Conservation (phyloP, 148 eudicot genomes). For the Rhododendron molle region DNA sequence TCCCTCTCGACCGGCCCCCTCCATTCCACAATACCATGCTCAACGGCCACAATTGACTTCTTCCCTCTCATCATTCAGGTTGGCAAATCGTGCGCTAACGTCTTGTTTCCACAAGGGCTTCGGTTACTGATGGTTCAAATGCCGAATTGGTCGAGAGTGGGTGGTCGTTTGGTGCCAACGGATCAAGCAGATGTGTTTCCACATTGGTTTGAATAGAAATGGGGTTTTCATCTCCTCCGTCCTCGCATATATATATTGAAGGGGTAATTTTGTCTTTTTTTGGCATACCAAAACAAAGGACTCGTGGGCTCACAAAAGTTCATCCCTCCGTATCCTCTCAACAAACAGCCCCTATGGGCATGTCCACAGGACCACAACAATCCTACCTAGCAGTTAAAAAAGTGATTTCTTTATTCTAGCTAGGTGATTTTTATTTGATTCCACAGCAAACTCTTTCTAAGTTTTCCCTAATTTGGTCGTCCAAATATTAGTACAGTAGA, state of each 20-base stretch:
- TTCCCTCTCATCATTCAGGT: background rate
- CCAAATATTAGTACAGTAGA: too few relatives aligned
- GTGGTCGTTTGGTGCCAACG: background rate
- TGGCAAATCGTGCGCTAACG: background rate
- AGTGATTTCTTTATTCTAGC: too few relatives aligned
- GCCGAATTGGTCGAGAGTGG: background rate
- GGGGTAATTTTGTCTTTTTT: background rate
- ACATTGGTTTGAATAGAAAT: background rate
- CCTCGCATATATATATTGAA: background rate
- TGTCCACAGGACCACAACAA: too few relatives aligned
- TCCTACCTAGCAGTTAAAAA: too few relatives aligned
- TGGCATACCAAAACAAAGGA: too few relatives aligned
- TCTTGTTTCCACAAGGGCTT: background rate
- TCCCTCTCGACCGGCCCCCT: background rate
- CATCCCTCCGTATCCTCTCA: too few relatives aligned
- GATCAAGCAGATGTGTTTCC: background rate
- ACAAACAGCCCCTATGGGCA: too few relatives aligned
- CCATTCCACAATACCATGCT: background rate
- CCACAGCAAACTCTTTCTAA: too few relatives aligned
- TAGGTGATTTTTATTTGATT: too few relatives aligned
- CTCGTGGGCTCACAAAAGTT: too few relatives aligned
- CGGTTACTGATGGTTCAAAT: background rate
- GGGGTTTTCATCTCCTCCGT: background rate
- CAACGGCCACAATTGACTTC: background rate
- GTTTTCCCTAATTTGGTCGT: too few relatives aligned